Percentiles rank a stretch among this genome's conserved stretches.
phyloP scores from a whole-genome alignment of 2,329 filamentous ascomycete species.

The Claviceps capensis region DNA sequence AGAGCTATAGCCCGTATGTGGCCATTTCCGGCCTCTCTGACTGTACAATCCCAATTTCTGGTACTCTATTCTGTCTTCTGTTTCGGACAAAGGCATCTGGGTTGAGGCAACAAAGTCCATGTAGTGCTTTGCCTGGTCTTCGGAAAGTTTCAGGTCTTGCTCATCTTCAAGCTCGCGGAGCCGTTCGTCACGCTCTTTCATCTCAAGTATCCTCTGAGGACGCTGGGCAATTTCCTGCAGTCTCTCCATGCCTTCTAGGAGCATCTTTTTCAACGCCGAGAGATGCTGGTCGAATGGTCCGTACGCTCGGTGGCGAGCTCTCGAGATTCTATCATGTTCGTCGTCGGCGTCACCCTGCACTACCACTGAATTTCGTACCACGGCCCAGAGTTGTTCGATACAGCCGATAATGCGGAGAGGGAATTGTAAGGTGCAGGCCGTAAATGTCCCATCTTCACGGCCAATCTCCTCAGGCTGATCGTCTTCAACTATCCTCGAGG shows the following conservation, averaged over 20 bases:
- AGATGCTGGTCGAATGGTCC: not conserved
- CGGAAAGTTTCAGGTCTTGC: not conserved
- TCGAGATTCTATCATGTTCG: not conserved
- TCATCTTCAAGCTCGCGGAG: slow-evolving; percentile 1
- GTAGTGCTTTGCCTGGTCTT: slow-evolving; percentile 3
- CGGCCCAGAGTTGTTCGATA: slow-evolving; percentile 1
- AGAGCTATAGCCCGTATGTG: no score
- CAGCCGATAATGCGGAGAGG: slow-evolving; percentile 1
- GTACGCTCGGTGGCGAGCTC: not conserved
- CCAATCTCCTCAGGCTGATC: not conserved
- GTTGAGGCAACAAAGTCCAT: slow-evolving; percentile 10
- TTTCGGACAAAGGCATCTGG: slow-evolving; percentile 4
- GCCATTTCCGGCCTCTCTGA: not conserved
- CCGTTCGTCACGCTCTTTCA: not conserved
- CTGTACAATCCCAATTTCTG: not conserved
- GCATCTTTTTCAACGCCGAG: not conserved
- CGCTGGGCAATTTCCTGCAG: not conserved
- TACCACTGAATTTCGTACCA: not conserved
- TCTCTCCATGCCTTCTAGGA: not conserved
- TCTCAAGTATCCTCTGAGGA: not conserved
- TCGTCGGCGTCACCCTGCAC: not conserved
- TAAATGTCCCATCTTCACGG: slow-evolving; percentile 1
- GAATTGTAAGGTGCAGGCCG: slow-evolving; percentile 5
- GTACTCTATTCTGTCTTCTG: not conserved
- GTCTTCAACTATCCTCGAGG: not conserved